Evolutionary conservation across 2,329 filamentous ascomycete genomes (phyloP), one percentile per base, ranked within the genome.

Genomic region (Coniochaeta sp.): DNA sequence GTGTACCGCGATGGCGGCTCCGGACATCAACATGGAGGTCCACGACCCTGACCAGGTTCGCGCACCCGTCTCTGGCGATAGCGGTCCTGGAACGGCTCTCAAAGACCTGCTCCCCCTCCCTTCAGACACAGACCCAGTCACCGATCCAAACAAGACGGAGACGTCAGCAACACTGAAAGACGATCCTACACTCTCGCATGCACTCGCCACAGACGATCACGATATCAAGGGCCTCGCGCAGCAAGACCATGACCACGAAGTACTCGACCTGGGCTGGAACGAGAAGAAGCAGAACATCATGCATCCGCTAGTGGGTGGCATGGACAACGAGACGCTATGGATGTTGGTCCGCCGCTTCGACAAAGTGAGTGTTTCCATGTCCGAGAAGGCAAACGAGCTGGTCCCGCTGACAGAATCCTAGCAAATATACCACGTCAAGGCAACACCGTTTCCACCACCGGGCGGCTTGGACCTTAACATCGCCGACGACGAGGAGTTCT

Each of bases 401-500:
- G 11, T 31, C 56, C 11, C 6, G n/a, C 16, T 62, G 63, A 74
- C 58, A 5, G 9, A 11, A 9, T 9, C 11, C 14, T 55, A 80
- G 77, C 82, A 85, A 73, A 75, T 83, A 58, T 84, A 84, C 64
- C 76, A 83, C 73, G 89, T 95, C 66, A 91, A 89, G 70, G 85
- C 88, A 31, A 83, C 87, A 9, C 66, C 81, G 0, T 72, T 80
- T 56, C 73, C 83, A 8, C 79, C 83, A 1, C 81, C 89, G 1
- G 89, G 88, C 6, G 84, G 86, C 16, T 76, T 96, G 40, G 91
- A 96, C 71, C 80, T 96, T 61, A 91, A 92, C 66, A 88, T 91
- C 60, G 87, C 90, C 5, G 88, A 92, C 43, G 87, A 93, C 59
- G 90, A 95, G 65, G 89, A 93, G 61, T 95, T 95, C 71, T 90